Evolutionary conservation across 1,284 basidiomycete species (phyloP).

Genomic region (Cryptococcus maquisensis): DNA sequence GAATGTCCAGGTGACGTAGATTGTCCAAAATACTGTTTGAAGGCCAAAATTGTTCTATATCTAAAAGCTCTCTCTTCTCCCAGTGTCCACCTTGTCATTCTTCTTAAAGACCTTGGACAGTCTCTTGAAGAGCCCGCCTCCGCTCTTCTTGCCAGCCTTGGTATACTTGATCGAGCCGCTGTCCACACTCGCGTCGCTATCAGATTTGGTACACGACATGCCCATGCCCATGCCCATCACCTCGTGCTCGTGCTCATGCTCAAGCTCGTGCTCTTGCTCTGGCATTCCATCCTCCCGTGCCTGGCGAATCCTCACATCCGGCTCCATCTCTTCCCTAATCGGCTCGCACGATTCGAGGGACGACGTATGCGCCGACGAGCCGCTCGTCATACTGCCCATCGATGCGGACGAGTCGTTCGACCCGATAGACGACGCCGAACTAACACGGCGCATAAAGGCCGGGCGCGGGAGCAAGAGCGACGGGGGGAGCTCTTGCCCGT

Average conservation of each 20-base stretch:
- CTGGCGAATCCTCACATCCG: constrained; percentile 7
- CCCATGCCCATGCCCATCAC: background rate
- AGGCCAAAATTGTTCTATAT: background rate
- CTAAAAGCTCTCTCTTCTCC: constrained; percentile 16
- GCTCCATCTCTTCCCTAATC: constrained; percentile 15
- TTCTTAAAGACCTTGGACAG: constrained; percentile 27
- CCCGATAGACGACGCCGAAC: constrained; percentile 13
- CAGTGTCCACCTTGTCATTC: constrained; percentile 4
- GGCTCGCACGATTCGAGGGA: constrained; percentile 17
- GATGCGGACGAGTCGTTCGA: constrained; percentile 16
- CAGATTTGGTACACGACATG: constrained; percentile 25
- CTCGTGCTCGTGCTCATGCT: no score
- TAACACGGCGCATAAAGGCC: constrained; percentile 22
- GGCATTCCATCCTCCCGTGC: background rate
- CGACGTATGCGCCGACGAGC: constrained; percentile 15
- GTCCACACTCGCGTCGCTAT: constrained; percentile 27
- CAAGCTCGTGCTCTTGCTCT: background rate
- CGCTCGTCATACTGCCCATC: constrained; percentile 19
- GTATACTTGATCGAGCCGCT: constrained; percentile 15
- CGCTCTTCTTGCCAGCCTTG: constrained; percentile 14
- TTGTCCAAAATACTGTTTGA: background rate
- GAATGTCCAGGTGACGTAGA: background rate
- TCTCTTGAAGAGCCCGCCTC: constrained; percentile 28
- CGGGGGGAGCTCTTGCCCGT: constrained; percentile 14
- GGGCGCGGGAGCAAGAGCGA: constrained; percentile 26